Evolutionary conservation across 164 flowering plant species (phyloP).

Genomic region (Magnolia officinalis): DNA sequence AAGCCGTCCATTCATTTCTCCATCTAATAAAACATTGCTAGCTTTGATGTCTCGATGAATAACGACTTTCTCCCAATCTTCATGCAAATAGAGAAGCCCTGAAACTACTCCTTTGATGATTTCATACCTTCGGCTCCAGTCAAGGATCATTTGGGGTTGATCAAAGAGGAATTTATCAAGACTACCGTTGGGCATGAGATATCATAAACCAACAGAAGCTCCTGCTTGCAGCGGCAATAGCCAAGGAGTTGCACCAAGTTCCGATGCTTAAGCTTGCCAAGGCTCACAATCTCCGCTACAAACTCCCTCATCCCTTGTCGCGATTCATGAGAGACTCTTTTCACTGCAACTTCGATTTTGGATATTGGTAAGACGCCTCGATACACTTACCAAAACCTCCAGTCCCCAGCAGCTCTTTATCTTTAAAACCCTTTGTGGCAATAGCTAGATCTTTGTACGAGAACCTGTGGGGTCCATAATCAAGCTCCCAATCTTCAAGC

Average conservation of each 20-base stretch:
- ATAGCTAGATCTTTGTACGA: constrained; percentile 7
- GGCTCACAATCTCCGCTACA: constrained; percentile 17
- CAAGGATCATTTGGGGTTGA: background rate
- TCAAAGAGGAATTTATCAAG: constrained; percentile 15
- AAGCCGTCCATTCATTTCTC: constrained; percentile 19
- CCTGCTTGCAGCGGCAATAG: constrained; percentile 11
- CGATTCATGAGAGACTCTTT: constrained; percentile 20
- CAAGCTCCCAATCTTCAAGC: background rate
- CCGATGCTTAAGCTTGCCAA: constrained; percentile 20
- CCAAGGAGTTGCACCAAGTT: constrained; percentile 17
- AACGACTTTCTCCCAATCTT: constrained; percentile 14
- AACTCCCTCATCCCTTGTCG: constrained; percentile 21
- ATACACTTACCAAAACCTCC: constrained; percentile 23
- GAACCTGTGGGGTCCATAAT: constrained; percentile 16
- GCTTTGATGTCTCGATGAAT: constrained; percentile 50
- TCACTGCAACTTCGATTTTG: constrained; percentile 13
- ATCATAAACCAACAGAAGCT: constrained; percentile 19
- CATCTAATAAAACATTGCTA: constrained; percentile 42
- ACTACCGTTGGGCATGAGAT: background rate
- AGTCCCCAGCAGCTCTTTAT: constrained; percentile 10
- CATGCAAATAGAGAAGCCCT: constrained; percentile 12
- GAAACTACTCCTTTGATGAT: constrained; percentile 19
- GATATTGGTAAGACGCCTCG: constrained; percentile 9
- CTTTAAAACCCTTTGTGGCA: constrained; percentile 12
- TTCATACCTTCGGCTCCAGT: constrained; percentile 14